Conservation (phyloP, 1,284 basidiomycete genomes). For the Malassezia caprae region DNA sequence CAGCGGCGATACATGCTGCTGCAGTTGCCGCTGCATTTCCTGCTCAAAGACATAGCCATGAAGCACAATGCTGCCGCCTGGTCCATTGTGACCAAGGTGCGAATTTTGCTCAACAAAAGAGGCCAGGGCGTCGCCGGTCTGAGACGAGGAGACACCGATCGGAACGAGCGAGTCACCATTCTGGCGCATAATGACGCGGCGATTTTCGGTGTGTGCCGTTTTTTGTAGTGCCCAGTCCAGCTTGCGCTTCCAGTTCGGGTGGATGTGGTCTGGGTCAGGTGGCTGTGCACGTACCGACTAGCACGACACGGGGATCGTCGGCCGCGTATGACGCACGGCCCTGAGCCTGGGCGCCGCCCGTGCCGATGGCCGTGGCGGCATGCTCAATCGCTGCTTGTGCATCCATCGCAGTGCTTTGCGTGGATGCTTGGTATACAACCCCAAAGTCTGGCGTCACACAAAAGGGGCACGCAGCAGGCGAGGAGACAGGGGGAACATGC, state of each 20-base stretch:
- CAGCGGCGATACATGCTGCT: conserved; percentile 56
- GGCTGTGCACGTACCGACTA: conserved; percentile 29
- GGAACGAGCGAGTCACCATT: conserved; percentile 93
- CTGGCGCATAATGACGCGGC: conserved; percentile 95
- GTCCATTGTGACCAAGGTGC: conserved; percentile 19
- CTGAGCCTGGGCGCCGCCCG: conserved; percentile 19
- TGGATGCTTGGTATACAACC: conserved; percentile 58
- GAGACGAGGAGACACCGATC: conserved; percentile 68
- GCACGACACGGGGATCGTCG: conserved; percentile 26
- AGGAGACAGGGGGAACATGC: conserved; percentile 32
- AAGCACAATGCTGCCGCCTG: conserved; percentile 45
- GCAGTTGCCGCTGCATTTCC: neutral
- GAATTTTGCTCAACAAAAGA: conserved; percentile 24
- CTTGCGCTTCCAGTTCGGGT: conserved; percentile 42
- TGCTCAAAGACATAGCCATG: neutral
- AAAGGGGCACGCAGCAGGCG: conserved; percentile 75
- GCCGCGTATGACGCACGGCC: conserved; percentile 14
- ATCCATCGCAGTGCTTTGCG: neutral
- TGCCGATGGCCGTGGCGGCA: conserved; percentile 33
- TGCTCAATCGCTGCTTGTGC: conserved; percentile 16
- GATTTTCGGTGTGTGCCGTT: conserved; percentile 57
- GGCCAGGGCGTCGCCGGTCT: conserved; percentile 50
- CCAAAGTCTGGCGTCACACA: conserved; percentile 96
- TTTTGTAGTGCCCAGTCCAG: conserved; percentile 33
- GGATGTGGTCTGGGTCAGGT: conserved; percentile 31